Evolutionary conservation across 495 filamentous ascomycete genomes (phyloP), one percentile per base, ranked within the genome.

Genomic region (Xylaria longipes): DNA sequence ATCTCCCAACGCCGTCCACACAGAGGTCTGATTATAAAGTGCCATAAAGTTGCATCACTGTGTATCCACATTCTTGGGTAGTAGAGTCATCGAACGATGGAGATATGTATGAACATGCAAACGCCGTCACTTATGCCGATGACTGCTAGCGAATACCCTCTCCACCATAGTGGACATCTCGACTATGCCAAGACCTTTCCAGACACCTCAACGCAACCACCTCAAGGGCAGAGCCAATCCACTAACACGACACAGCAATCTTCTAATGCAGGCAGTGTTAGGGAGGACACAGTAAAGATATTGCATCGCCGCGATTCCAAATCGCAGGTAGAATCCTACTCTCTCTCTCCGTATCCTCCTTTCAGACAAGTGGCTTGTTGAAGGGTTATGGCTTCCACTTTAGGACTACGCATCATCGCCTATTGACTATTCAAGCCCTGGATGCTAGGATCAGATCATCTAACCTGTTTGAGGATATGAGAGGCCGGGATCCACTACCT

Each of bases 81-180:
- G 46, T 48, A 39, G 65, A 29, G 14, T 22, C 17, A 67, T 67
- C 65, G 65, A 67, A 67, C 35, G 65, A 67, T 29, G 43, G 14
- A 15, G n/a, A 52, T 29, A 66, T 66, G 43, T 29, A 66, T 66
- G 43, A 37, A 37, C 43, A 50, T 50, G 31, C 63, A 66, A 52
- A n/a, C n/a, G n/a, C n/a, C n/a, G n/a, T n/a, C n/a, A n/a, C n/a
- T n/a, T n/a, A n/a, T 31, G 41, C 41, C 29, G n/a, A 25, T 25
- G 27, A 37, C 31, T 37, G 29, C 29, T 14, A 22, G 25, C 29
- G 20, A 35, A 35, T 1, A 22, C 45, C 43, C 41, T 50, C 48
- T 8, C 41, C 14, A 6, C n/a, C 25, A 29, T 29, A 2, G 20
- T 65, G 45, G 33, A 20, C 64, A 14, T 54, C 46, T 39, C 29